A percentile compares a stretch with the other conserved stretches of the same genome.
Evolutionary conservation across 2,329 filamentous ascomycete genomes (phyloP).

Genomic region (Phyllosticta paracitricarpa): DNA sequence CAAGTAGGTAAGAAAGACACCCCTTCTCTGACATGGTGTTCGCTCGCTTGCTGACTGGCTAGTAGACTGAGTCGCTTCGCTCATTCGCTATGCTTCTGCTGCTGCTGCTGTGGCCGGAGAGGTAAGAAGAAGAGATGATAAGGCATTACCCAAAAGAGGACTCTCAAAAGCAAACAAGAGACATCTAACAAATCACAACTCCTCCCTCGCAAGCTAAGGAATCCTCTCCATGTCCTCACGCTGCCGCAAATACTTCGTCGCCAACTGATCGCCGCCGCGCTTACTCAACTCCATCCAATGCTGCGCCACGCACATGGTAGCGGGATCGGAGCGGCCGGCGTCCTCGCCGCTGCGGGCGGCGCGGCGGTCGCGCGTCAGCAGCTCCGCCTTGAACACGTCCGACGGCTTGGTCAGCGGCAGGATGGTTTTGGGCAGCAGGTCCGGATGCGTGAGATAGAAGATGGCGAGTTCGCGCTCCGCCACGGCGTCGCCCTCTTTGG

Average conservation of each 20-base stretch:
- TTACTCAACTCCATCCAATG: conserved; percentile 96
- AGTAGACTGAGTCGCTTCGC: too few relatives aligned
- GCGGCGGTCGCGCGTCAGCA: conserved; percentile 56
- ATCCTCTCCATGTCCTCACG: conserved; percentile 52
- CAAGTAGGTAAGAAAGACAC: too few relatives aligned
- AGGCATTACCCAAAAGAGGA: too few relatives aligned
- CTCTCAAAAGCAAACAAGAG: too few relatives aligned
- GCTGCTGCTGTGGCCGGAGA: too few relatives aligned
- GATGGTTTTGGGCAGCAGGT: conserved; percentile 68
- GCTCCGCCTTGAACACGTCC: conserved; percentile 82
- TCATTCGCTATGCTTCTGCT: too few relatives aligned
- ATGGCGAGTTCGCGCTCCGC: conserved; percentile 89
- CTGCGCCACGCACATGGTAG: conserved; percentile 84
- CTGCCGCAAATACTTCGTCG: conserved; percentile 71
- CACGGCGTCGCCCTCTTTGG: conserved; percentile 79
- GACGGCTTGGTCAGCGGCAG: conserved; percentile 73
- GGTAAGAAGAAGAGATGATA: too few relatives aligned
- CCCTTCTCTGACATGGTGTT: too few relatives aligned
- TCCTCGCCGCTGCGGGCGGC: conserved; percentile 31
- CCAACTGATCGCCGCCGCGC: conserved; percentile 75
- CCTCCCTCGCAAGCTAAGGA: conserved; percentile 27
- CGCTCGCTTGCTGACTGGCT: too few relatives aligned
- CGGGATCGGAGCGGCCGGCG: conserved; percentile 62
- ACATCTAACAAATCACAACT: too few relatives aligned
- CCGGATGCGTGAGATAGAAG: conserved; percentile 85